A percentile compares a stretch with the other conserved stretches of the same genome.
Evolutionary conservation across 257 asterid genomes (phyloP).

Genomic region (Solanum gandarillasii): DNA sequence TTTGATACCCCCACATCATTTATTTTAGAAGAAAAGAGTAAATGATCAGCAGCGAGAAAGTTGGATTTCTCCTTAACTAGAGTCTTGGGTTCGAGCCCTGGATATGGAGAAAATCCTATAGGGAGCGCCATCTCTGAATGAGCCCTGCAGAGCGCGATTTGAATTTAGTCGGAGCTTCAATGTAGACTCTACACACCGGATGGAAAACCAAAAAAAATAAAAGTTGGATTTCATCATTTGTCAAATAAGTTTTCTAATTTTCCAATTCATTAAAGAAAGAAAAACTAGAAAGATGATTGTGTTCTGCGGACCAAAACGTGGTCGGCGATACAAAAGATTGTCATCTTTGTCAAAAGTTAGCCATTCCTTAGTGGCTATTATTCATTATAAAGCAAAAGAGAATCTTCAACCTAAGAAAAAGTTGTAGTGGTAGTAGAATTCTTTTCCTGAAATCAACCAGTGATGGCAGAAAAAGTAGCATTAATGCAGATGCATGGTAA

Average conservation of each 20-base stretch:
- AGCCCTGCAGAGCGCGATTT: no score
- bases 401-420: not conserved
- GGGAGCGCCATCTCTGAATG: no score
- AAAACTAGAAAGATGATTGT: not conserved
- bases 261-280: not conserved
- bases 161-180: no score
- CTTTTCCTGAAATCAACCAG: not conserved
- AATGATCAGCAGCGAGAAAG: no score
- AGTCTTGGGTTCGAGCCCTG: no score
- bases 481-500: not conserved
- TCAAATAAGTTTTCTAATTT: not conserved
- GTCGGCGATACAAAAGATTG: slow-evolving; percentile 29
- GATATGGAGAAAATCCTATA: no score
- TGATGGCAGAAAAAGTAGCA: not conserved
- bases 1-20: no score
- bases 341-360: slow-evolving; percentile 41
- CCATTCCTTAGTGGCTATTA: slow-evolving; percentile 2
- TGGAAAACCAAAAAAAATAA: no score
- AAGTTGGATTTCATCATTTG: no score
- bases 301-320: not conserved
- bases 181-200: no score
- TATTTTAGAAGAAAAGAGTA: no score
- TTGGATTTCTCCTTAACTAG: no score
- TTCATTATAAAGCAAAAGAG: slow-evolving; percentile 4
- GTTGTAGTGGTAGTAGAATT: not conserved